Conservation (phyloP, 2,329 filamentous ascomycete species). For the Fusarium sp. region DNA sequence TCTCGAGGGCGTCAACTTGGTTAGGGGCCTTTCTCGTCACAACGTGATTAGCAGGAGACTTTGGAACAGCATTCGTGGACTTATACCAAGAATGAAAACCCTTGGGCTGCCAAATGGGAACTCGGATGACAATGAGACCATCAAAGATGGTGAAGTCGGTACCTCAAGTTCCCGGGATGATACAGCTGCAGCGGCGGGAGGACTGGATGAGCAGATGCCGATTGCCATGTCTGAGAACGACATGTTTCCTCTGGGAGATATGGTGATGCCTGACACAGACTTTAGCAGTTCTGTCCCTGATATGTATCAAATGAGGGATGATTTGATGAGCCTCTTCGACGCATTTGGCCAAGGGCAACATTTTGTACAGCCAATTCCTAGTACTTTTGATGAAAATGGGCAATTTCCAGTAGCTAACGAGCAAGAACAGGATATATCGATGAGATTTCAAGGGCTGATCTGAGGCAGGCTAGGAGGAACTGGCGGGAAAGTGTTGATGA, state of each 20-base stretch:
- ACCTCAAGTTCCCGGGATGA: rapidly evolving
- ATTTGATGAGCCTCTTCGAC: conserved; percentile 50
- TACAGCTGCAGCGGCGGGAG: neutral
- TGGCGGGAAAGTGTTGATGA: no score
- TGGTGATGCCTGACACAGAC: conserved; percentile 24
- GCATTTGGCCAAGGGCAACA: conserved; percentile 35
- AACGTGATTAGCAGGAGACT: conserved; percentile 47
- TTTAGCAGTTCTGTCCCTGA: conserved; percentile 42
- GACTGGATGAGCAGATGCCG: neutral
- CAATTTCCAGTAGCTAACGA: no score
- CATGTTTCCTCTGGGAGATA: conserved; percentile 14
- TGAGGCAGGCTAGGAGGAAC: no score
- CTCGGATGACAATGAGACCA: neutral
- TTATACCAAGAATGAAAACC: conserved; percentile 46
- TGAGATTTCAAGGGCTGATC: no score
- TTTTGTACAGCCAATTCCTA: no score
- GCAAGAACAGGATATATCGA: no score
- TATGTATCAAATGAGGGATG: conserved; percentile 49
- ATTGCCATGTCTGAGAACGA: neutral
- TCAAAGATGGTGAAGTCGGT: neutral
- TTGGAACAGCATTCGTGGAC: conserved; percentile 49
- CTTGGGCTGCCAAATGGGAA: conserved; percentile 39
- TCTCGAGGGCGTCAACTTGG: conserved; percentile 45
- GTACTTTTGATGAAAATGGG: no score
- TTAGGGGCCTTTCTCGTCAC: conserved; percentile 47